These are phyloP conservation scores for Phaeophleospora eucalypticola DNA, from an alignment of 2,329 filamentous ascomycete genomes.

Conservation along the genomic window DNA sequence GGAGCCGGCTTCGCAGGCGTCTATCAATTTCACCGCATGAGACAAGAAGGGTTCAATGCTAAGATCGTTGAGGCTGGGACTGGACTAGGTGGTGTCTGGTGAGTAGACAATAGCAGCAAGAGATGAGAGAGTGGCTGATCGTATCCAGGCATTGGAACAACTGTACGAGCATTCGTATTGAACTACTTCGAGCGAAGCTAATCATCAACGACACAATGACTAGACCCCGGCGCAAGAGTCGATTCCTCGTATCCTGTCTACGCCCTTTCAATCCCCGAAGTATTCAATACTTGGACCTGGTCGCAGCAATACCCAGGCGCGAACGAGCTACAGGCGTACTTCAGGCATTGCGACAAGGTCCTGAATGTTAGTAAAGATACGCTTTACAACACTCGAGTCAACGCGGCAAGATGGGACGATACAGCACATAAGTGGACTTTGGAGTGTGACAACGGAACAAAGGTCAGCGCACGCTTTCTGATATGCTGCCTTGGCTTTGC, in stretches of 20 bases:
- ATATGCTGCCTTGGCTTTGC: constrained; percentile 30
- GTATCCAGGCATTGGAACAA: constrained; percentile 22
- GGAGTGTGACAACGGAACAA: constrained; percentile 46
- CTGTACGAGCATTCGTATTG: too few relatives aligned
- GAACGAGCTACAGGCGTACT: constrained; percentile 53
- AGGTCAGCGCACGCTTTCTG: constrained; percentile 13
- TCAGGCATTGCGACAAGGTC: constrained; percentile 57
- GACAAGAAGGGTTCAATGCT: constrained; percentile 22
- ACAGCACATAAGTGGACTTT: constrained; percentile 47
- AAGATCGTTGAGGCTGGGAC: constrained; percentile 26
- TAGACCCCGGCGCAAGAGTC: constrained; percentile 35
- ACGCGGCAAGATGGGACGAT: constrained; percentile 51
- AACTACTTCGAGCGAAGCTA: neutral
- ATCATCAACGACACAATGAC: too few relatives aligned
- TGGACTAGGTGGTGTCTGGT: constrained; percentile 27
- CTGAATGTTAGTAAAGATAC: constrained; percentile 55
- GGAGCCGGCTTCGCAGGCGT: constrained; percentile 19
- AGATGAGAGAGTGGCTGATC: neutral
- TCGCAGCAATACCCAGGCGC: constrained; percentile 28
- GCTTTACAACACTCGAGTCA: constrained; percentile 54
- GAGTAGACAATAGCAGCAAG: constrained; percentile 19
- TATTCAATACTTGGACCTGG: constrained; percentile 53
- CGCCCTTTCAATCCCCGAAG: constrained; percentile 44
- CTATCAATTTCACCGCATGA: constrained; percentile 4
- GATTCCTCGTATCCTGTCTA: constrained; percentile 43